Evolutionary conservation across 2,329 filamentous ascomycete species (phyloP), one percentile per base, ranked within the genome.

Genomic region (Capronia coronata): DNA sequence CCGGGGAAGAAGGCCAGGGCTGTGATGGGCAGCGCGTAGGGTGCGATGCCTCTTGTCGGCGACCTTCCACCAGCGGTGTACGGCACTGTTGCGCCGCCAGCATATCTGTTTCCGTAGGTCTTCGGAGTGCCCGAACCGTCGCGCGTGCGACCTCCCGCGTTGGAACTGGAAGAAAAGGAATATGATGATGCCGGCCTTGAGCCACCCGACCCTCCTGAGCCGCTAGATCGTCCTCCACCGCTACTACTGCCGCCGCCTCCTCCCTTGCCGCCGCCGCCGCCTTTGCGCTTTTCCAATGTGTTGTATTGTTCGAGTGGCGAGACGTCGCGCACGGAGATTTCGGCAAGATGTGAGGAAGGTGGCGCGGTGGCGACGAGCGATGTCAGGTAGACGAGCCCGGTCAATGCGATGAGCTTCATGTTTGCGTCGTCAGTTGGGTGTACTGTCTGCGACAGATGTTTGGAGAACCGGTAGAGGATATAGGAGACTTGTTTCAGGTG

Each of bases 61-160:
- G 75, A 74, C 4, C 62, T 60, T 0, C 50, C 43, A 9, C 74
- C 75, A 4, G 77, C 62, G 2, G 62, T 51, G 63, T 78, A 82
- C 1, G 79, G 75, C 2, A 67, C 63, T 4, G 64, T 53, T 1
- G 77, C 71, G 42, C 80, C 80, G 14, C 76, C 77, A 3, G 72
- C 71, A 56, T 82, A 83, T 62, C 73, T 78, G 30, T 62, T 64
- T 16, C 75, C 76, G 57, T 73, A 79, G 2, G 67, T 55, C 8
- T 71, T 72, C 23, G 67, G 56, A 4, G 66, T 58, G 25, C 74
- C 73, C 22, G 68, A 70, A 32, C 75, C 65, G 38, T 53, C 47
- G 32, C 49, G 51, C 30, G 63, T 65, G 19, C 61, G 51, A n/a
- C 66, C 67, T 35, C 65, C 65, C 3, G 42, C 43, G 44, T 65